Conservation (phyloP, 257 asterid genomes). For the Solanum stenotomum region DNA sequence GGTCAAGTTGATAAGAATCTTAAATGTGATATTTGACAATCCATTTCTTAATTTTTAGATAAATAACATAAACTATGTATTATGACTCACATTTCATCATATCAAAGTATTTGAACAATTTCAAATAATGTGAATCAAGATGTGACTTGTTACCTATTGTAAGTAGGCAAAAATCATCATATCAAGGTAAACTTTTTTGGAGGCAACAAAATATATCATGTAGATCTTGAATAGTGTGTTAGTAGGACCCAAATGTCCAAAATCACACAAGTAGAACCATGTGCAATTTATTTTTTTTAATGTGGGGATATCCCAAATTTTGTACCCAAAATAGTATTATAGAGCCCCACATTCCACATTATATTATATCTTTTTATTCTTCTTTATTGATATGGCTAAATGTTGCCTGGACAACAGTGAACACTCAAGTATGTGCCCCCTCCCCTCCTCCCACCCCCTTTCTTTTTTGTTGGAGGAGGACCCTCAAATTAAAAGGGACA, state of each 20-base stretch:
- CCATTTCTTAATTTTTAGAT: background rate
- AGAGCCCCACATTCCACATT: slow-evolving; percentile 18
- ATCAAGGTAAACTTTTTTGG: slow-evolving; percentile 11
- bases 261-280: slow-evolving; percentile 29
- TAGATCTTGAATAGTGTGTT: slow-evolving; percentile 3
- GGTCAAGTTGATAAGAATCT: background rate
- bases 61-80: background rate
- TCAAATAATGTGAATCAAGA: background rate
- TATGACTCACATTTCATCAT: background rate
- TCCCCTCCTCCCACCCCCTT: background rate
- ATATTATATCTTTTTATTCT: slow-evolving; percentile 4
- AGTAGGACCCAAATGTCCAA: slow-evolving; percentile 23
- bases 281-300: slow-evolving; percentile 10
- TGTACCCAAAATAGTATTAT: slow-evolving; percentile 6
- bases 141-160: slow-evolving; percentile 2
- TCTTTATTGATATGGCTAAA: slow-evolving; percentile 13
- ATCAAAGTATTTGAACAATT: background rate
- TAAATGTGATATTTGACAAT: background rate
- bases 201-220: slow-evolving; percentile 10
- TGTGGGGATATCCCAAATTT: slow-evolving; percentile 17
- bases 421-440: slow-evolving; percentile 12
- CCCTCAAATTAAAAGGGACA: background rate
- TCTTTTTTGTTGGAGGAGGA: slow-evolving; percentile 1
- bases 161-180: slow-evolving; percentile 11
- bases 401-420: slow-evolving; percentile 25